phyloP scores from a whole-genome alignment of 805 yeast genomes.

The Lipomyces yamadae region DNA sequence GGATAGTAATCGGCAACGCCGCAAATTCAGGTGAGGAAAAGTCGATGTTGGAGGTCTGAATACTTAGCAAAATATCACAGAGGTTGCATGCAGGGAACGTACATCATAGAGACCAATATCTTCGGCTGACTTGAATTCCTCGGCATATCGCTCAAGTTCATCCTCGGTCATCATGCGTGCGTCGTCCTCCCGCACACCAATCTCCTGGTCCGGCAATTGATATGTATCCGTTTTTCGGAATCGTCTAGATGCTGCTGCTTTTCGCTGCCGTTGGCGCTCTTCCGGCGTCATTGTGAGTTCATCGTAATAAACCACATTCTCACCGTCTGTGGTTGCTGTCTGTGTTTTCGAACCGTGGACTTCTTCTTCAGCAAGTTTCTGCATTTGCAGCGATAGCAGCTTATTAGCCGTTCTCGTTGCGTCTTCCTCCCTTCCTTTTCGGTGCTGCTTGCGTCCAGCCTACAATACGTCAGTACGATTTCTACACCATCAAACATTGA shows the following conservation, averaged over 20 bases:
- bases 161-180: constrained; percentile 73
- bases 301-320: constrained; percentile 29
- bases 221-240: constrained; percentile 77
- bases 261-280: constrained; percentile 24
- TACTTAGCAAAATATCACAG: constrained; percentile 3
- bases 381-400: constrained; percentile 78
- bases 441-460: constrained; percentile 65
- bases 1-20: constrained; percentile 78
- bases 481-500: no score
- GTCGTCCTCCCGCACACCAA: constrained; percentile 53
- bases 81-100: constrained; percentile 9
- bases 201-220: constrained; percentile 73
- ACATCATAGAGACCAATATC: constrained; percentile 47
- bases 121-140: constrained; percentile 61
- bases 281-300: constrained; percentile 25
- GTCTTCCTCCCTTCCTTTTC: constrained; percentile 74
- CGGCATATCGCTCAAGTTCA: constrained; percentile 67
- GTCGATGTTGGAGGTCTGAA: constrained; percentile 60
- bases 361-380: constrained; percentile 54
- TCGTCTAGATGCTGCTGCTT: constrained; percentile 17
- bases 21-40: constrained; percentile 81
- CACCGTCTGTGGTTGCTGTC: constrained; percentile 9
- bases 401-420: constrained; percentile 78
- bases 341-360: constrained; percentile 21
- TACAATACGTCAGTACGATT: background rate